Base-by-base conservation (phyloP, 257 asterid species). In the Ophiorrhiza pumila region DNA sequence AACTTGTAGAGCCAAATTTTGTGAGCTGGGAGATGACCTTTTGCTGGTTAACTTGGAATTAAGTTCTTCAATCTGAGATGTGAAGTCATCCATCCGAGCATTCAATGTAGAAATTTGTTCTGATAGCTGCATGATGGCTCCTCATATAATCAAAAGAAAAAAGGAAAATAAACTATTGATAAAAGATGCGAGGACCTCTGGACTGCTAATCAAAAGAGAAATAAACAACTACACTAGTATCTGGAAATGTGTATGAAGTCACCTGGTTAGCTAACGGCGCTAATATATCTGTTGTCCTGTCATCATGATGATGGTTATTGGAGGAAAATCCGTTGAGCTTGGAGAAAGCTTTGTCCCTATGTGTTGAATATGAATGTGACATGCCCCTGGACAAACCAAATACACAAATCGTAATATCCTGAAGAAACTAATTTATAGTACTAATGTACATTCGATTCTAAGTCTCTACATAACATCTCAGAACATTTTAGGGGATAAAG, bases 81-180 rank as follows among this genome's bases (percentile, higher is more conserved):
- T 90, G 81, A 92, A 90, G 65, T 92, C 98, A 74, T 95, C 96
- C 91, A 95, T 88, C 63, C 99, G 85, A 74, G 90, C 96, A 52
- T 88, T 89, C 69, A 92, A 82, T 1, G 94, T 87, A 5, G 96
- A 87, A 32, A 95, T 90, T 71, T 92, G 98, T 86, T 95, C 99
- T 13, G 91, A 90, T 57, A 95, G 91, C 29, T 87, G 99, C 14
- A 82, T 68, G 47, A 84, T 83, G 42, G 92, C 83, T 78, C 91
- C 98, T 97, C 88, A 74, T 45, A 46, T 50, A 50, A 37, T 58
- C 3, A 49, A 62, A 52, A 66, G 47, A 32, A 69, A 25, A 78
- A 46, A 9, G 31, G 53, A 53, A n/a, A 49, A 27, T 60, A 18
- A 50, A 50, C 5, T 45, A 32, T 7, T 64, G 25, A 61, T 62